Conservation (phyloP, 305 asterid genomes). For the Galium porrigens region DNA sequence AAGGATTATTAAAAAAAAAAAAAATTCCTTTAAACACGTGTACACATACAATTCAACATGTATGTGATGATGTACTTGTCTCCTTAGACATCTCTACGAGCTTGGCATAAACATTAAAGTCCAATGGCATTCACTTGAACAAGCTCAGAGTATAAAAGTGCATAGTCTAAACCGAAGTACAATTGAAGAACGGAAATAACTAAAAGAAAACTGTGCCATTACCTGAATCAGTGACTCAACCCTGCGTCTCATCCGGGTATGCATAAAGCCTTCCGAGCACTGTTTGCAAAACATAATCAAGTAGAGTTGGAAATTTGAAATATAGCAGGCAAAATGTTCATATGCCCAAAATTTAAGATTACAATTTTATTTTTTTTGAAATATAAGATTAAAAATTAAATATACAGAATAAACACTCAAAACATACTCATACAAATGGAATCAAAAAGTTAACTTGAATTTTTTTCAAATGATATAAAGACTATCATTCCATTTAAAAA, state of each 20-base stretch:
- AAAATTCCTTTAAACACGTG: not conserved
- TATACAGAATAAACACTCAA: not conserved
- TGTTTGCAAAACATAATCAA: conserved; percentile 25
- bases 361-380: no score
- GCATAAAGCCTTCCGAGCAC: conserved; percentile 97
- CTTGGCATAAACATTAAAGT: not conserved
- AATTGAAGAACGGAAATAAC: not conserved
- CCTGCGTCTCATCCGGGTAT: conserved; percentile 93
- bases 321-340: not conserved
- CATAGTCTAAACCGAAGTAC: not conserved
- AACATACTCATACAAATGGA: not conserved
- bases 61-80: not conserved
- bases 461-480: not conserved
- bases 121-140: not conserved
- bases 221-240: conserved; percentile 90
- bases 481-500: not conserved
- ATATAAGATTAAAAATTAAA: not conserved
- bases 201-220: conserved; percentile 13
- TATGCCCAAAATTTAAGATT: not conserved
- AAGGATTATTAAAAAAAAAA: not conserved
- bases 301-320: conserved; percentile 1
- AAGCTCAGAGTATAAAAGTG: not conserved
- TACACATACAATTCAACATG: not conserved
- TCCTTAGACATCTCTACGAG: not conserved
- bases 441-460: not conserved